Evolutionary conservation across 148 eudicot genomes (phyloP).

Genomic region (Dysphania ambrosioides): DNA sequence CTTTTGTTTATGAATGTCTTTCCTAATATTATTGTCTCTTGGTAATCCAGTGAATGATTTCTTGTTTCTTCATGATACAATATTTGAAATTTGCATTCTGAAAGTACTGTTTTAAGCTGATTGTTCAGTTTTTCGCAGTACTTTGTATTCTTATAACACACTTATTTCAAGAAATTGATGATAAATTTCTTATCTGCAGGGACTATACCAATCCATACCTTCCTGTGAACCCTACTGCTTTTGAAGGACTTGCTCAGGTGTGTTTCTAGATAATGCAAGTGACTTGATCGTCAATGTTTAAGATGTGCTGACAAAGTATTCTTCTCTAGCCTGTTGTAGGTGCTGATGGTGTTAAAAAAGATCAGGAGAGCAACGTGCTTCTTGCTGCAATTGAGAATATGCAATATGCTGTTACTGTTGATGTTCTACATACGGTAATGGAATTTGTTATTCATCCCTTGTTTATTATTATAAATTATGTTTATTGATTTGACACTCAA

Average conservation of each 20-base stretch:
- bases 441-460: not conserved
- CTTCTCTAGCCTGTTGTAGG: constrained; percentile 56
- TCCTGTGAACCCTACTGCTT: constrained; percentile 76
- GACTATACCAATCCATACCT: constrained; percentile 86
- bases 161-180: not conserved
- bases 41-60: too few species aligned
- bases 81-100: too few species aligned
- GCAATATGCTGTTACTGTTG: constrained; percentile 77
- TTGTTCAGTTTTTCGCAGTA: not conserved
- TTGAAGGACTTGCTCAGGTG: constrained; percentile 69
- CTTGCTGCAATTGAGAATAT: constrained; percentile 80
- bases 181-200: constrained; percentile 38
- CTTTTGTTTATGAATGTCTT: too few species aligned
- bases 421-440: constrained; percentile 66
- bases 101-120: not conserved
- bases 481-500: constrained; percentile 1
- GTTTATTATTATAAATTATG: not conserved
- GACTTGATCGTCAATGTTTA: not conserved
- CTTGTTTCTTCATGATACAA: too few species aligned
- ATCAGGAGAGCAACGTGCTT: constrained; percentile 69
- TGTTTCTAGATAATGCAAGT: not conserved
- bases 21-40: too few species aligned
- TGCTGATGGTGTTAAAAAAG: constrained; percentile 60
- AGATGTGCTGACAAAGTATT: constrained; percentile 16
- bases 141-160: not conserved